phyloP scores from a whole-genome alignment of 2,329 filamentous ascomycete genomes.

The Neonectria punicea region DNA sequence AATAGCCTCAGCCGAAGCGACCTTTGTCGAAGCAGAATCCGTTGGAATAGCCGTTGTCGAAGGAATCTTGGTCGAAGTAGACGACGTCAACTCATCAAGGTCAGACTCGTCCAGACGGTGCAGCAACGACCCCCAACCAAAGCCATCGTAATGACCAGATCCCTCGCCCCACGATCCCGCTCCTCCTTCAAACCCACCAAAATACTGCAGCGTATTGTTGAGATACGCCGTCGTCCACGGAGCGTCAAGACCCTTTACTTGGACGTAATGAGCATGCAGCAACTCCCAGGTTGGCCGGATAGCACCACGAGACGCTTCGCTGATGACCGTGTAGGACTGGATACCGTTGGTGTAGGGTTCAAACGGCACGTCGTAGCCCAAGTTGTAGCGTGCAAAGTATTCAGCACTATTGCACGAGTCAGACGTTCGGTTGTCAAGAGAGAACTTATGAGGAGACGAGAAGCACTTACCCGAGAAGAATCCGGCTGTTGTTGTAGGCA shows the following conservation, averaged over 20 bases:
- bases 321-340: slow-evolving; percentile 18
- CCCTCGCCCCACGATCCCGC: slow-evolving; percentile 20
- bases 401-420: slow-evolving; percentile 8
- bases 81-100: background rate
- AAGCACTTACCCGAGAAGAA: slow-evolving; percentile 30
- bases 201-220: slow-evolving; percentile 19
- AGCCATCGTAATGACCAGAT: slow-evolving; percentile 14
- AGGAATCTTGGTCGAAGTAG: background rate
- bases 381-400: slow-evolving; percentile 29
- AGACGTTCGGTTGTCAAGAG: background rate
- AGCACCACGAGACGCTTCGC: slow-evolving; percentile 13
- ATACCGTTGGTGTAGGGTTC: slow-evolving; percentile 31
- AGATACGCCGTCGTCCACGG: slow-evolving; percentile 30
- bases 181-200: slow-evolving; percentile 22
- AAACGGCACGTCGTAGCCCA: slow-evolving; percentile 30
- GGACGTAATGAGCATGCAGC: slow-evolving; percentile 27
- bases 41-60: background rate
- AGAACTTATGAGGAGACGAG: too few species aligned
- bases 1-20: background rate
- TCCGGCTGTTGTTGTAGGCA: slow-evolving; percentile 30
- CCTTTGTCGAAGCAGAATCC: background rate
- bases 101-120: slow-evolving; percentile 20
- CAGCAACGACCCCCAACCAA: slow-evolving; percentile 27
- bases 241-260: slow-evolving; percentile 25
- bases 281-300: slow-evolving; percentile 29